Evolutionary conservation across 2,329 filamentous ascomycete genomes (phyloP).

Genomic region (Phaeophleospora eucalypticola): DNA sequence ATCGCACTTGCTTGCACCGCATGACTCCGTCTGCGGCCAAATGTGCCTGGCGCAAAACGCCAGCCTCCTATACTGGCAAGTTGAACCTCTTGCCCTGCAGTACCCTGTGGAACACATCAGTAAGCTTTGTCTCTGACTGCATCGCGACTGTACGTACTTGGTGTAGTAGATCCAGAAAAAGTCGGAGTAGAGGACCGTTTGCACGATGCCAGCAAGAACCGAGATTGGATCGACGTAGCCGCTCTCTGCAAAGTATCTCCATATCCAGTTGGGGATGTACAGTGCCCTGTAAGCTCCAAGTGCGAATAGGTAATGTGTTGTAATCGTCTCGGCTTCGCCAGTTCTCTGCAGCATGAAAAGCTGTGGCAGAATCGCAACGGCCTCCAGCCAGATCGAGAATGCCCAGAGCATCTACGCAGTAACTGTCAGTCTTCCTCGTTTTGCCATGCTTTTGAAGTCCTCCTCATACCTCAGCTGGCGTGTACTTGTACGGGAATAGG

Average conservation of each 20-base stretch:
- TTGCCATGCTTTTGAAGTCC: too few relatives aligned
- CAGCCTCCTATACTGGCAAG: slow-evolving; percentile 43
- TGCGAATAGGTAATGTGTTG: slow-evolving; percentile 94
- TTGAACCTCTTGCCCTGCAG: slow-evolving; percentile 54
- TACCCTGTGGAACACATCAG: slow-evolving; percentile 35
- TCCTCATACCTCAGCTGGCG: slow-evolving; percentile 56
- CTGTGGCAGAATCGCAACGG: slow-evolving; percentile 93
- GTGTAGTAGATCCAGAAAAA: slow-evolving; percentile 99
- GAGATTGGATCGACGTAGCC: slow-evolving; percentile 72
- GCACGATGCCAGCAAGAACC: slow-evolving; percentile 81
- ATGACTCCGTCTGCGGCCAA: not conserved
- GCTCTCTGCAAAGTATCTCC: slow-evolving; percentile 74
- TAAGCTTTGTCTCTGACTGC: not conserved
- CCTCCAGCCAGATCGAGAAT: slow-evolving; percentile 97
- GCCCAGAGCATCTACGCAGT: slow-evolving; percentile 79
- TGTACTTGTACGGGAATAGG: slow-evolving; percentile 82
- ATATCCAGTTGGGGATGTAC: slow-evolving; percentile 99
- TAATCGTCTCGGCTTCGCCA: slow-evolving; percentile 98
- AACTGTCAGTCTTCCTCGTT: slow-evolving; percentile 3
- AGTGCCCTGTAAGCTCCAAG: slow-evolving; percentile 85
- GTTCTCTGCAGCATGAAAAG: slow-evolving; percentile 97
- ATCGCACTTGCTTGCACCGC: not conserved
- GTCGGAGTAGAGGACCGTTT: slow-evolving; percentile 94
- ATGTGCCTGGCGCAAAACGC: not conserved
- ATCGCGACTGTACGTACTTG: slow-evolving; percentile 55